phyloP scores from a whole-genome alignment of 148 eudicot genomes.

The Silene conica region DNA sequence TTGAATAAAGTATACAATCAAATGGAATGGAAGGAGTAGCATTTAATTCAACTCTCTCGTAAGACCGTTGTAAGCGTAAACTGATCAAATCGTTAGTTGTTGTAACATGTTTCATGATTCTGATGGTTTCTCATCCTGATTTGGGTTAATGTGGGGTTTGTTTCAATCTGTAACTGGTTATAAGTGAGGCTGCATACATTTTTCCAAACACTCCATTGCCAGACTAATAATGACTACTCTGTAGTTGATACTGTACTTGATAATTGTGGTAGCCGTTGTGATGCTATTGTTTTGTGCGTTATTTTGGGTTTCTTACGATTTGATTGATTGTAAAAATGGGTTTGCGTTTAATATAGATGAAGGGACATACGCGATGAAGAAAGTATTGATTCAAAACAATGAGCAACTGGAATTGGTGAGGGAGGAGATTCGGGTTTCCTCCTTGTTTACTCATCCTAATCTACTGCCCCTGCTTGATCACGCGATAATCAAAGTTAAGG shows the following conservation, averaged over 20 bases:
- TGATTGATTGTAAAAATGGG: slow-evolving; percentile 15
- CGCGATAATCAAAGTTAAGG: slow-evolving; percentile 93
- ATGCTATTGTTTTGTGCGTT: background rate
- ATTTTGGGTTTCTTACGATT: background rate
- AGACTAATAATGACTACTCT: too few species aligned
- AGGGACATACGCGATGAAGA: slow-evolving; percentile 98
- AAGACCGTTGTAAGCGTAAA: too few species aligned
- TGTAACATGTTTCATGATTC: too few species aligned
- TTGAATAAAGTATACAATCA: too few species aligned
- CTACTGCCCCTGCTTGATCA: slow-evolving; percentile 95
- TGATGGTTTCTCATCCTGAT: too few species aligned
- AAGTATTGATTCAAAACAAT: slow-evolving; percentile 81
- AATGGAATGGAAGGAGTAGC: too few species aligned
- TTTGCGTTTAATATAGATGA: slow-evolving; percentile 51
- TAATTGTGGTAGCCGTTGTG: background rate
- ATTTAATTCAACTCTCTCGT: background rate
- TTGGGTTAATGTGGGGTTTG: too few species aligned
- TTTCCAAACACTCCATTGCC: too few species aligned
- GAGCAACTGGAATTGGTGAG: slow-evolving; percentile 94
- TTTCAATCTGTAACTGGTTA: too few species aligned
- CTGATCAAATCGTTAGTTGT: too few species aligned
- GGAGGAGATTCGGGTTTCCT: slow-evolving; percentile 94
- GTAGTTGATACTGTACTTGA: too few species aligned
- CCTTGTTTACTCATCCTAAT: slow-evolving; percentile 87
- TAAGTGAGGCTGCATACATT: too few species aligned